Conservation (phyloP, 2,329 filamentous ascomycete genomes). For the Zasmidium angulare region DNA sequence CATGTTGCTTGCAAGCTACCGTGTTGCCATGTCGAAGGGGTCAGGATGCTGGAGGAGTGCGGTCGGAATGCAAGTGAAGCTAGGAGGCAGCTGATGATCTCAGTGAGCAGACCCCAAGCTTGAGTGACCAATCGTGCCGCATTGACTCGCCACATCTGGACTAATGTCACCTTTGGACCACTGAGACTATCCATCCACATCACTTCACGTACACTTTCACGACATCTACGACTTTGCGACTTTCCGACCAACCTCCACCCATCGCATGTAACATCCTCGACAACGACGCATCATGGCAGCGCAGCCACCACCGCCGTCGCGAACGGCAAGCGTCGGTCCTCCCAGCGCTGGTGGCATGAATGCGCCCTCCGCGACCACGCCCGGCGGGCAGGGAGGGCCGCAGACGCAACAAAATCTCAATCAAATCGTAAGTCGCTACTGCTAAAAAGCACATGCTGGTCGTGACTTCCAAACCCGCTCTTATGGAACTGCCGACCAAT, state of each 20-base stretch:
- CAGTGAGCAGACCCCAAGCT: too few species aligned
- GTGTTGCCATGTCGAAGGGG: not conserved
- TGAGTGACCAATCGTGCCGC: too few species aligned
- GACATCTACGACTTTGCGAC: conserved; percentile 1
- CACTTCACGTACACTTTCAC: conserved; percentile 10
- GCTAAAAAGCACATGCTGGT: too few species aligned
- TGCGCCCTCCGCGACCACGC: conserved; percentile 47
- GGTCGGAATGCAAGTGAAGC: not conserved
- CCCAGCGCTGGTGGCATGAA: conserved; percentile 40
- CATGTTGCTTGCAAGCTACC: conserved; percentile 6
- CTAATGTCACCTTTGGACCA: too few species aligned
- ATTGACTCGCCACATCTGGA: too few species aligned
- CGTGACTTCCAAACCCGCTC: too few species aligned
- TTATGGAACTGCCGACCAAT: too few species aligned
- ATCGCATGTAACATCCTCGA: conserved; percentile 2
- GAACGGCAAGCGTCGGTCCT: conserved; percentile 37
- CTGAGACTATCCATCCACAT: too few species aligned
- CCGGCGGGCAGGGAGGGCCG: conserved; percentile 40
- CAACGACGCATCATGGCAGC: conserved; percentile 33
- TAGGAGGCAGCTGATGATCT: too few species aligned
- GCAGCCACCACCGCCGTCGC: conserved; percentile 36
- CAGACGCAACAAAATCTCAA: conserved; percentile 66
- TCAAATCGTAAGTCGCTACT: conserved; percentile 73
- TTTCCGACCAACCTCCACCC: not conserved
- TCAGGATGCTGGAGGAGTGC: too few species aligned